phyloP scores from a whole-genome alignment of 768 basidiomycete species.

The Tephrocybe sp. region DNA sequence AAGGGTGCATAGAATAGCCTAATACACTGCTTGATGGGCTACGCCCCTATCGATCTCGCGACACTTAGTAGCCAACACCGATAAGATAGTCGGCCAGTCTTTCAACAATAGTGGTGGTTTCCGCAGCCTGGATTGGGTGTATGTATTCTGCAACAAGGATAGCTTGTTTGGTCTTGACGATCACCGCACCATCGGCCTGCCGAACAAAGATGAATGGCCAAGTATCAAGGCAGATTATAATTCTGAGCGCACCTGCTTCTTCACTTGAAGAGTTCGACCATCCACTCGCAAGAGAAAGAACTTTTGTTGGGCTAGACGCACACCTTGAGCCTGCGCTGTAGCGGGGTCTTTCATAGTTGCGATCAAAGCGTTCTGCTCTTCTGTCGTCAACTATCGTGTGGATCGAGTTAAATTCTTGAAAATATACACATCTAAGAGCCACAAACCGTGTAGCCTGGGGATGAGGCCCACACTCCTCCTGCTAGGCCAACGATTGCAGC shows the following conservation, averaged over 20 bases:
- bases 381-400: conserved; percentile 50
- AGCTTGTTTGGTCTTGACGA: conserved; percentile 86
- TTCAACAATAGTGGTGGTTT: conserved; percentile 67
- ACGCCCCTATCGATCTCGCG: conserved; percentile 3
- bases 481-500: conserved; percentile 76
- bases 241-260: conserved; percentile 65
- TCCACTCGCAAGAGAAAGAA: conserved; percentile 64
- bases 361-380: conserved; percentile 64
- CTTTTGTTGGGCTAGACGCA: conserved; percentile 69
- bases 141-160: conserved; percentile 78
- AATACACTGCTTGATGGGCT: too few species aligned
- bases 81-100: conserved; percentile 79
- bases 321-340: conserved; percentile 51
- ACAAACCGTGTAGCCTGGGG: conserved; percentile 59
- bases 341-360: conserved; percentile 43
- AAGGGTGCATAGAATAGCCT: conserved; percentile 16
- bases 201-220: background rate
- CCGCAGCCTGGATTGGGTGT: conserved; percentile 62
- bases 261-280: conserved; percentile 63
- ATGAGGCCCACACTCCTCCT: conserved; percentile 79
- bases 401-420: conserved; percentile 2
- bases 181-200: conserved; percentile 71
- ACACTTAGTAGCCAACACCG: conserved; percentile 47
- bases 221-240: background rate
- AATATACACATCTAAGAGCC: background rate